These are phyloP conservation scores for Begonia fuchsioides DNA, from an alignment of 306 rosid species.

Conservation along the genomic window DNA sequence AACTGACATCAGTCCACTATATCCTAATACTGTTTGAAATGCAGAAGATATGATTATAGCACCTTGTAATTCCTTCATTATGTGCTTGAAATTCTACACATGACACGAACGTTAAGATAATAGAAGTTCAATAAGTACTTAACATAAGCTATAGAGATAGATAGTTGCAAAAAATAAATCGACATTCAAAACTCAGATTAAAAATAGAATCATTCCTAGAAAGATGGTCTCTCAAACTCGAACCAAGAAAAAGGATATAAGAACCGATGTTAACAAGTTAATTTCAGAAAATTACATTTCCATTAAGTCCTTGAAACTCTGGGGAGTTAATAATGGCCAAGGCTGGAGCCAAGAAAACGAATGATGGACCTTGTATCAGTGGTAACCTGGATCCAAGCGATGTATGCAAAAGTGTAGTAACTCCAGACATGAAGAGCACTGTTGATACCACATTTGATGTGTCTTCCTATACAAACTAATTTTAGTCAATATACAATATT, in stretches of 20 bases:
- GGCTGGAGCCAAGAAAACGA: conserved; percentile 78
- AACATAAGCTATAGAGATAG: no score
- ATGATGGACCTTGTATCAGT: conserved; percentile 90
- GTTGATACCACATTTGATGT: conserved; percentile 80
- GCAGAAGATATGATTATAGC: conserved; percentile 82
- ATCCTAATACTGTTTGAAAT: conserved; percentile 86
- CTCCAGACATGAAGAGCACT: conserved; percentile 74
- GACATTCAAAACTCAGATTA: no score
- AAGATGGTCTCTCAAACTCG: no score
- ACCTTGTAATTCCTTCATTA: conserved; percentile 98
- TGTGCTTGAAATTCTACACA: conserved; percentile 76
- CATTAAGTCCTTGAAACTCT: conserved; percentile 69
- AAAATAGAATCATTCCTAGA: no score
- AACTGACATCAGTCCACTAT: conserved; percentile 84
- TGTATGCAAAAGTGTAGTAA: conserved; percentile 79
- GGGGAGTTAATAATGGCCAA: conserved; percentile 79
- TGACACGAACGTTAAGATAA: conserved; percentile 3
- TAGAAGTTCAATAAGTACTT: background rate
- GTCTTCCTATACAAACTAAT: conserved; percentile 88
- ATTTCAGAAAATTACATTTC: conserved; percentile 46
- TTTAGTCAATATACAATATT: no score
- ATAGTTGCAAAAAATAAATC: no score
- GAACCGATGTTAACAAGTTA: background rate
- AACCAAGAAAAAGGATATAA: no score
- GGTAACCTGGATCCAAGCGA: conserved; percentile 88